Base-by-base conservation (phyloP, 106 monocot species). In the Dactylorhiza incarnata region DNA sequence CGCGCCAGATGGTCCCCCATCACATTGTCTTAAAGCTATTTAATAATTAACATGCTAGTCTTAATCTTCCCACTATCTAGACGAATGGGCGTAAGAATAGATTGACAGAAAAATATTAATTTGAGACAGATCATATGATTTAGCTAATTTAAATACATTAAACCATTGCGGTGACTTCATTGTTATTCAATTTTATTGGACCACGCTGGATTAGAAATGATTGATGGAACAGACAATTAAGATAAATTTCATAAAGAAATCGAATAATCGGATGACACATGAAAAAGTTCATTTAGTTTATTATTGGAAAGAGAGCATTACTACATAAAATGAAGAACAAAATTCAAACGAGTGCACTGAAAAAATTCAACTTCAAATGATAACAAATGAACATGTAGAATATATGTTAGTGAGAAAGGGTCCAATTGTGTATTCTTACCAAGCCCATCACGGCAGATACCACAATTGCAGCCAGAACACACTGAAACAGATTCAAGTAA, bases 371-470 rank as follows among this genome's bases (percentile, higher is more conserved):
- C 47, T 5, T 48, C 23, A 72, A 11, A 15, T 47, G 48, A 5
- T 49, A 66, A 23, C 5, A 8, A 9, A 37, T 37, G 29, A n/a
- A 9, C 71, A 71, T 47, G 19, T 11, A 37, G 6, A 49, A 71
- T 22, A 71, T 17, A 71, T 17, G 11, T 2, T 71, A 4, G 19
- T 53, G 47, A 13, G 8, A 16, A n/a, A 77, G 71, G 62, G 46
- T 17, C 9, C 23, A 66, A 68, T 48, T 25, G 26, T 45, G 10
- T 43, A 45, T 81, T 58, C 88, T 93, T 87, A 97, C 96, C 82
- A 97, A 81, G 73, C 89, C 79, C 78, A 91, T 89, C n/a, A 87
- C 96, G 53, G 87, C 96, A 87, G 96, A 97, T 51, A 97, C 82
- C 72, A 97, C 96, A 78, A 97, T 93, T 49, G 96, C 96, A 78